phyloP scores from a whole-genome alignment of 768 basidiomycete genomes.

The Amanita rimosa region DNA sequence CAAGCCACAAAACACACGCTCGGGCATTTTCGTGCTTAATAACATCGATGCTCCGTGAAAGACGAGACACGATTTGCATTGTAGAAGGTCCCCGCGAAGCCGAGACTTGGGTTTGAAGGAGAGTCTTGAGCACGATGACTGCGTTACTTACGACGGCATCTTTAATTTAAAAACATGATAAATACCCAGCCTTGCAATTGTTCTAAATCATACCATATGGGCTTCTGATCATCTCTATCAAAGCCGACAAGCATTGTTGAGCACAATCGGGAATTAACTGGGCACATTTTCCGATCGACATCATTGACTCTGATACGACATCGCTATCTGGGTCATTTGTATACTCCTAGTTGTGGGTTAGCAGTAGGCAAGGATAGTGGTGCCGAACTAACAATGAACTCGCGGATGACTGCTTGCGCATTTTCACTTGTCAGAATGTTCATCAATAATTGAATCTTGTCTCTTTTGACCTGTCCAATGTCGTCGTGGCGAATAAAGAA shows the following conservation, averaged over 20 bases:
- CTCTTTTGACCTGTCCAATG: slow-evolving; percentile 48
- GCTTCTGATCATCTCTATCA: slow-evolving; percentile 75
- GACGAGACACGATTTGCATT: slow-evolving; percentile 53
- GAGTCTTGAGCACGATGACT: slow-evolving; percentile 74
- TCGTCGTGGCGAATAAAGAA: slow-evolving; percentile 70
- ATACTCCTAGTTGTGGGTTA: slow-evolving; percentile 46
- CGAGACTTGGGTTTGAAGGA: slow-evolving; percentile 61
- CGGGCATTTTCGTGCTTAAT: slow-evolving; percentile 73
- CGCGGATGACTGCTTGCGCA: slow-evolving; percentile 60
- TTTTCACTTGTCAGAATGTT: slow-evolving; percentile 56
- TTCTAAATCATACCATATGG: slow-evolving; percentile 45
- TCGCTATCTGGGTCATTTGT: slow-evolving; percentile 66
- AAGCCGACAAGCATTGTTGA: slow-evolving; percentile 59
- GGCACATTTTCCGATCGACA: slow-evolving; percentile 72
- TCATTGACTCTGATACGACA: slow-evolving; percentile 63
- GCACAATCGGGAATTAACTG: slow-evolving; percentile 54
- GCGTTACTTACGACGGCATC: slow-evolving; percentile 72
- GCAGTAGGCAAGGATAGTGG: neutral
- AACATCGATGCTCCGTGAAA: slow-evolving; percentile 69
- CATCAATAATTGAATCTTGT: slow-evolving; percentile 70
- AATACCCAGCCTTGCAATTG: neutral
- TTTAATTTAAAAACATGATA: slow-evolving; percentile 17
- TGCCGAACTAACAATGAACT: slow-evolving; percentile 63
- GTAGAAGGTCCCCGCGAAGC: slow-evolving; percentile 13
- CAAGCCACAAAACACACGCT: slow-evolving; percentile 87